A percentile compares a stretch with the other conserved stretches of the same genome.
Evolutionary conservation across 306 rosid genomes (phyloP).

Genomic region (Rosa lucieae): DNA sequence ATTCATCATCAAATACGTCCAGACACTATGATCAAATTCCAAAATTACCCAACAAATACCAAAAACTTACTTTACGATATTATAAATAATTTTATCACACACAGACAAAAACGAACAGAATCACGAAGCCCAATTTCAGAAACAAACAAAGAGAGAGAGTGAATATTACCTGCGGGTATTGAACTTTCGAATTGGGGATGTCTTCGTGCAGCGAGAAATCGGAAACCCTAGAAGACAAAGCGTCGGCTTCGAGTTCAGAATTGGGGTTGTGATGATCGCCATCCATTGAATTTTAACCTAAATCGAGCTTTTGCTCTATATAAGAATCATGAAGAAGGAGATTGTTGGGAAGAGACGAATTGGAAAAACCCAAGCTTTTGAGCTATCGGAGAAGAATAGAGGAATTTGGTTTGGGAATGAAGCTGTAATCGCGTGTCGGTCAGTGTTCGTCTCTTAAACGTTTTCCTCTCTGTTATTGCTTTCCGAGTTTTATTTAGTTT

Average conservation of each 20-base stretch:
- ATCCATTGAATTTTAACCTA: constrained; percentile 29
- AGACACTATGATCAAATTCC: not conserved
- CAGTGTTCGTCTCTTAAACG: constrained; percentile 19
- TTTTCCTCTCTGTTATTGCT: not conserved
- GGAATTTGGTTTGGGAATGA: not conserved
- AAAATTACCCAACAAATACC: not conserved
- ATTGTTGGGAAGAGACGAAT: not conserved
- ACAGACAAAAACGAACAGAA: not conserved
- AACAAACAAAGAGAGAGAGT: not conserved
- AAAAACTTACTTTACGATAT: not conserved
- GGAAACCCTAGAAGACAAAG: constrained; percentile 31
- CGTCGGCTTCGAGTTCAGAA: constrained; percentile 23
- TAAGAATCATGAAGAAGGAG: not conserved
- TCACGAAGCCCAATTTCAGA: constrained; percentile 13
- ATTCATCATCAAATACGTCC: not conserved
- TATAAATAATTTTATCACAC: not conserved
- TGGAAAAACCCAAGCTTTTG: not conserved
- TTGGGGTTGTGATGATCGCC: constrained; percentile 6
- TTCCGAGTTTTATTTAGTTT: not conserved
- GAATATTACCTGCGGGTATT: constrained; percentile 34
- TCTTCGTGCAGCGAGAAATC: constrained; percentile 20
- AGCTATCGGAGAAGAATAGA: not conserved
- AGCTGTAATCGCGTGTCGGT: constrained; percentile 7
- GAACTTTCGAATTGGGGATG: not conserved
- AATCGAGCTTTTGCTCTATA: constrained; percentile 8